Evolutionary conservation across 768 basidiomycete species (phyloP), one percentile per base, ranked within the genome.

Genomic region (Sistotremastrum niveocremeum): DNA sequence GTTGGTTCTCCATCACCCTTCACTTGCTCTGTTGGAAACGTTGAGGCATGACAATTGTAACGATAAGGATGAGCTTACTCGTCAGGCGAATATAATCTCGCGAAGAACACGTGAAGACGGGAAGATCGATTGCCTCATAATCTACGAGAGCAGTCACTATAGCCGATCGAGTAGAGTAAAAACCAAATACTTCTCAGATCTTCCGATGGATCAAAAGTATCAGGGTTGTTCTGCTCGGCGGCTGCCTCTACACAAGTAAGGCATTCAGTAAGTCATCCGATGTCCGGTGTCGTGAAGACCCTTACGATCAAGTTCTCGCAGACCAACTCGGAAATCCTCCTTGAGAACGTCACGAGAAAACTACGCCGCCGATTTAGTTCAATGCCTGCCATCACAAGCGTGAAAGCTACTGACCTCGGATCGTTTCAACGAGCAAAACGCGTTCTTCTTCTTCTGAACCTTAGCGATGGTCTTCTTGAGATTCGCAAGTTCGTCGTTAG

Each of bases 41-140:
- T 20, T 7, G 5, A 34, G 50, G 40, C 28, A 32, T n/a, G 5
- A 34, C 38, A 29, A 37, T 20, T 3, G 28, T 4, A 41, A 29
- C 9, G 33, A 32, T 44, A 6, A 20, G 20, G 29, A 6, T n/a
- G 46, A 34, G 57, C 51, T 37, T 67, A 72, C 70, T 63, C 38
- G 68, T 76, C 28, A 79, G 55, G 37, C 77, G 63, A 11, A 77
- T 66, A 51, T 81, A 79, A 56, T 81, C 77, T 11, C 77, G 68
- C 37, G 73, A 69, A 1, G 77, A 79, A 47, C 67, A 70, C 11
- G 75, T 76, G 57, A 79, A 79, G 7, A 77, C 76, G 2, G 78
- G 78, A 4, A 81, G 68, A 48, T 79, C 65, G 45, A 79, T 78
- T 1, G 64, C 67, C 31, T 69, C 67, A 51, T 80, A 79, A 54